Evolutionary conservation across 1,139 yeast genomes (phyloP), one percentile per base, ranked within the genome.

Genomic region (Magnusiomyces suaveolens): DNA sequence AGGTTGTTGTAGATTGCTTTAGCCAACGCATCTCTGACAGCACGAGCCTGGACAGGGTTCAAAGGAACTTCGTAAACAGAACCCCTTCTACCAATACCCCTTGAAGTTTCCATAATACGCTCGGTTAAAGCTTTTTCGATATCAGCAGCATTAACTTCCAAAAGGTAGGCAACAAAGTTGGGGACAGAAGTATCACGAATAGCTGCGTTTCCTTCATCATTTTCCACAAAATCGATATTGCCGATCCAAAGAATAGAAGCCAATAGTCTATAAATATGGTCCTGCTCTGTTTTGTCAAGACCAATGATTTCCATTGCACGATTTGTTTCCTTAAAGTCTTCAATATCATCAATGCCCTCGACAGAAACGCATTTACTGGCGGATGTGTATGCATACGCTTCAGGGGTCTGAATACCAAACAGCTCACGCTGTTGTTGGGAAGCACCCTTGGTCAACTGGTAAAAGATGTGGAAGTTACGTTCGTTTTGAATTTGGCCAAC

Each of bases 391-490:
- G 84, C 71, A 69, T 94, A 94, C 53, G 92, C 82, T 65, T 92
- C 97, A 0, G 98, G 98, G 38, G 84, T 83, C 71, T 90, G 98
- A 56, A 94, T 82, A 52, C 98, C 98, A 68, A 75, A 90, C 49
- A 72, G 74, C 63, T 87, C 89, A 66, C 95, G 83, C 67, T 92
- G 90, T 57, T 78, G 78, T 32, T 89, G 89, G 16, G 90, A 82
- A 18, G 97, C 95, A 60, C 87, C 87, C 67, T 92, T 94, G 20
- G 97, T 86, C 68, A 87, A 84, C 72, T 94, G 99, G 68, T 94
- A 94, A 69, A 94, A 94, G 56, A 94, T 94, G 69, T 94, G 99
- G 74, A 92, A 94, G 68, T 92, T 92, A 68, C 99, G 81, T 74
- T 94, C 99, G 64, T 87, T 83, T 60, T 81, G 77, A 63, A 90